phyloP scores from a whole-genome alignment of 2,329 filamentous ascomycete genomes.

The Geosmithia flava region DNA sequence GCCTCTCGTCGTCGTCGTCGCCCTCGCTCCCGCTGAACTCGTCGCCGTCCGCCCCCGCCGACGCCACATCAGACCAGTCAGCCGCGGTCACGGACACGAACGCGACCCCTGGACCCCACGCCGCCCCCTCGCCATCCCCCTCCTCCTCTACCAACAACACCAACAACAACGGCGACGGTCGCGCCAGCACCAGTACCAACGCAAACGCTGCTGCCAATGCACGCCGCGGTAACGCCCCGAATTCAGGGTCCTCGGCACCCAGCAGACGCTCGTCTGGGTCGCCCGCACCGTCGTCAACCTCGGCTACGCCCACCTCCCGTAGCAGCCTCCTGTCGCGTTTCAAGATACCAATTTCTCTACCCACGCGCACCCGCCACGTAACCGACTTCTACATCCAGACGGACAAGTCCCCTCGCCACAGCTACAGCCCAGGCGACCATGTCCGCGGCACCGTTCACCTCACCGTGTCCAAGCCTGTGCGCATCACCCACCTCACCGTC shows the following conservation, averaged over 20 bases:
- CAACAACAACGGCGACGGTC: background rate
- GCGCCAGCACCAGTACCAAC: background rate
- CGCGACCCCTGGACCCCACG: background rate
- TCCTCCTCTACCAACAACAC: background rate
- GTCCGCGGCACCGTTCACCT: conserved; percentile 63
- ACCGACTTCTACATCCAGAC: conserved; percentile 69
- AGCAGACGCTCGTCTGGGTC: conserved; percentile 7
- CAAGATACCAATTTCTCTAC: conserved; percentile 33
- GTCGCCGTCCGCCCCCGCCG: conserved; percentile 6
- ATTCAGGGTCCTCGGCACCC: background rate
- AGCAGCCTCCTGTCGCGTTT: conserved; percentile 37
- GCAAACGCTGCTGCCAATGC: conserved; percentile 20
- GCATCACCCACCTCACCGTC: conserved; percentile 71
- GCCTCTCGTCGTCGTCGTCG: conserved; percentile 10
- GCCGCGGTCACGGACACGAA: background rate
- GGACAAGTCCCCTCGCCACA: conserved; percentile 58
- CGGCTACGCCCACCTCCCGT: conserved; percentile 10
- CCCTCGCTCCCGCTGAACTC: background rate
- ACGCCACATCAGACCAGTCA: background rate
- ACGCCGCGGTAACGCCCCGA: background rate
- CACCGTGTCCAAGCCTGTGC: conserved; percentile 59
- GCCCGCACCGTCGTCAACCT: conserved; percentile 8
- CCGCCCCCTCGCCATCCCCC: background rate
- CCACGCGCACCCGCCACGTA: conserved; percentile 48
- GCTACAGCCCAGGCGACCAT: conserved; percentile 63